Conservation (phyloP, 495 filamentous ascomycete species). For the Penicillium antarcticum region DNA sequence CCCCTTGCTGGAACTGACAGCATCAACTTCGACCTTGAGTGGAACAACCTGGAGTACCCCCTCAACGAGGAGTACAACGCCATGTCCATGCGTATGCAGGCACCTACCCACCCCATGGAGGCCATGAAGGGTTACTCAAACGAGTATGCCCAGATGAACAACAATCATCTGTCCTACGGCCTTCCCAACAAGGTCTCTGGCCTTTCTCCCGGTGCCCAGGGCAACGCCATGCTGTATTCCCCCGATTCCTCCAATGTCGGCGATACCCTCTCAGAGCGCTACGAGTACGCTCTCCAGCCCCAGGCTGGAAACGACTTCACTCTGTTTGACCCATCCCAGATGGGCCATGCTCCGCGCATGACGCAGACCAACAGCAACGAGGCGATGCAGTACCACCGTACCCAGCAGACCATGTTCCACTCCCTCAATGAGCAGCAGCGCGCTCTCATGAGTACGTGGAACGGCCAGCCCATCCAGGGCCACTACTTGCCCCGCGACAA, state of each 20-base stretch:
- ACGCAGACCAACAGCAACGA: constrained; percentile 1
- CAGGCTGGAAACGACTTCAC: constrained; percentile 44
- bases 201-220: constrained; percentile 61
- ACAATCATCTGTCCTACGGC: not conserved
- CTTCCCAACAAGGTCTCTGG: constrained; percentile 34
- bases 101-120: constrained; percentile 28
- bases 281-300: constrained; percentile 34
- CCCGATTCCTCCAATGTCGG: constrained; percentile 44
- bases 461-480: constrained; percentile 9
- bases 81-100: constrained; percentile 32
- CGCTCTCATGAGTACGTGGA: constrained; percentile 15
- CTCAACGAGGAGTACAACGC: constrained; percentile 31
- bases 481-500: constrained; percentile 9
- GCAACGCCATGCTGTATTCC: constrained; percentile 61
- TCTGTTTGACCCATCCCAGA: constrained; percentile 26
- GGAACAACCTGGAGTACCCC: constrained; percentile 33
- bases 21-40: constrained; percentile 35
- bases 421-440: constrained; percentile 13
- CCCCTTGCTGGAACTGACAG: constrained; percentile 24
- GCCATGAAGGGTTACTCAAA: constrained; percentile 23
- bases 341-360: not conserved
- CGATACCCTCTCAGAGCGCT: constrained; percentile 36
- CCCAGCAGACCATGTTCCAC: constrained; percentile 22
- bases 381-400: not conserved
- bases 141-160: constrained; percentile 11